Evolutionary conservation across 345 rosid genomes (phyloP).

Genomic region (Euphorbia pulcherrima): DNA sequence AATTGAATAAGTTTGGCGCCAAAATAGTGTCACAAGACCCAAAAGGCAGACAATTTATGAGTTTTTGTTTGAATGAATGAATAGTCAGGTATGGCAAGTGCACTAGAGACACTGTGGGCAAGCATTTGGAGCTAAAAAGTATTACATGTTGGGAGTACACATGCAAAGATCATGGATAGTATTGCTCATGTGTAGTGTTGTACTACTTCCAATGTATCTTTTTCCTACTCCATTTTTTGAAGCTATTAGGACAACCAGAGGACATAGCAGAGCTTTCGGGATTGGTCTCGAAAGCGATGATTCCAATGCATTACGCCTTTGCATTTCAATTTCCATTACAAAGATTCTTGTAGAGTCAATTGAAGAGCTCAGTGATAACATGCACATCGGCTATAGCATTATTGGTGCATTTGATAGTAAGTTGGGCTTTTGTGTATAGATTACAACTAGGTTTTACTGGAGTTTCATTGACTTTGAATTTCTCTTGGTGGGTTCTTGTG

Average conservation of each 20-base stretch:
- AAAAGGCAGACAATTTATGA: no score
- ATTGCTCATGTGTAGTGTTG: slow-evolving; percentile 18
- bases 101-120: slow-evolving; percentile 29
- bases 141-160: slow-evolving; percentile 27
- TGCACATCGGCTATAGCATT: slow-evolving; percentile 46
- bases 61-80: neutral
- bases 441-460: slow-evolving; percentile 57
- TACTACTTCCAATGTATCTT: slow-evolving; percentile 19
- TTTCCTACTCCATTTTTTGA: slow-evolving; percentile 21
- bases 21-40: no score
- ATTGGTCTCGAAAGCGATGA: slow-evolving; percentile 38
- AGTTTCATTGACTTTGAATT: slow-evolving; percentile 43
- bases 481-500: slow-evolving; percentile 69
- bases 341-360: slow-evolving; percentile 72
- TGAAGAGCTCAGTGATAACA: slow-evolving; percentile 53
- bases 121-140: slow-evolving; percentile 28
- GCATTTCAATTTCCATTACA: slow-evolving; percentile 69
- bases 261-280: slow-evolving; percentile 65
- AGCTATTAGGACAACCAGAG: slow-evolving; percentile 52
- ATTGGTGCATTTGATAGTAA: slow-evolving; percentile 45
- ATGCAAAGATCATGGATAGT: slow-evolving; percentile 33
- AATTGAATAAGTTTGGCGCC: no score
- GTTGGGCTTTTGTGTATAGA: slow-evolving; percentile 59
- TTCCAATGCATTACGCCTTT: slow-evolving; percentile 74
- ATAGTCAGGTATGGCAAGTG: slow-evolving; percentile 31